A percentile compares a stretch with the other conserved stretches of the same genome.
Evolutionary conservation across 305 asterid genomes (phyloP).

Genomic region (Caryopteris hybrid): DNA sequence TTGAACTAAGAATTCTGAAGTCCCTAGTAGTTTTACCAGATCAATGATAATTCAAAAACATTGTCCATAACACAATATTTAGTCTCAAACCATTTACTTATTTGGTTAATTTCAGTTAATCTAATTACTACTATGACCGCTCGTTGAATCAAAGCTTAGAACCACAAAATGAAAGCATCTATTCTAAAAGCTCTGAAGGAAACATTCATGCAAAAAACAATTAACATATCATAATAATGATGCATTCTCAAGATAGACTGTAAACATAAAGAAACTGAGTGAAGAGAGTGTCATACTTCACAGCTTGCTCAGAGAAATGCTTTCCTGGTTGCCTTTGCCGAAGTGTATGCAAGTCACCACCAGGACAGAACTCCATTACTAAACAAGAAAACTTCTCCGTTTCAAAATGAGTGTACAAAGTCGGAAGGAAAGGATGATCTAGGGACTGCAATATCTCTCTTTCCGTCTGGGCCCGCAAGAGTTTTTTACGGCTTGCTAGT

Average conservation of each 20-base stretch:
- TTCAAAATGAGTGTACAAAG: slow-evolving; percentile 81
- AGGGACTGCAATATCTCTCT: slow-evolving; percentile 82
- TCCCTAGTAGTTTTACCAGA: not conserved
- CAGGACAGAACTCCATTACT: slow-evolving; percentile 98
- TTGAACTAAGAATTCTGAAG: not conserved
- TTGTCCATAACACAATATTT: not conserved
- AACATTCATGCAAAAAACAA: not conserved
- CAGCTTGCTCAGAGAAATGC: slow-evolving; percentile 92
- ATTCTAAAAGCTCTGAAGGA: not conserved
- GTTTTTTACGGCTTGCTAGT: slow-evolving; percentile 77
- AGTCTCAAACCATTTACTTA: not conserved
- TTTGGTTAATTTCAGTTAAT: not conserved
- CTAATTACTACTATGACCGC: not conserved
- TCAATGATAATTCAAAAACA: not conserved
- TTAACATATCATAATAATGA: not conserved
- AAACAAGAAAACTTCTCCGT: slow-evolving; percentile 90
- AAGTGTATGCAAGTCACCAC: slow-evolving; percentile 96
- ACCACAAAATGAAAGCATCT: not conserved
- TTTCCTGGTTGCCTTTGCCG: slow-evolving; percentile 93
- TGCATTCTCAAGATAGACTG: slow-evolving; percentile 12
- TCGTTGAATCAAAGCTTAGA: not conserved
- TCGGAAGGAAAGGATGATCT: slow-evolving; percentile 94
- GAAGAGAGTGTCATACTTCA: slow-evolving; percentile 52
- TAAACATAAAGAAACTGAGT: slow-evolving; percentile 11
- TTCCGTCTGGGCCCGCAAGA: slow-evolving; percentile 93